Percentiles rank a stretch among this genome's conserved stretches.
phyloP scores from a whole-genome alignment of 192 early-diverging fungal species.

The Pilobolus umbonatus region DNA sequence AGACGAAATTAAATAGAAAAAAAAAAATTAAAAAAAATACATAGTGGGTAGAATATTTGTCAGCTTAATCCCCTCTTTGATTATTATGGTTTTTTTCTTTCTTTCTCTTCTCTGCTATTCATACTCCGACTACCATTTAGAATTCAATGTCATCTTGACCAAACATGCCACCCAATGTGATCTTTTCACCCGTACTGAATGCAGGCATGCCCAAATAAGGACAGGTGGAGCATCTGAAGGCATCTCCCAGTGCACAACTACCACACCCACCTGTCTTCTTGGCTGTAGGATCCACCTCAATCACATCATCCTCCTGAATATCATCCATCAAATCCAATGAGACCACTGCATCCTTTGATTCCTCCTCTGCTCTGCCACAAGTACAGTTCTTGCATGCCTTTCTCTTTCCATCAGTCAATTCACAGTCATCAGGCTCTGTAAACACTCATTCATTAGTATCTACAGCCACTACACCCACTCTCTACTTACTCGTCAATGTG shows the following conservation, averaged over 20 bases:
- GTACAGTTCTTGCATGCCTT: conserved; percentile 99
- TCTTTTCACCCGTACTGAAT: conserved; percentile 93
- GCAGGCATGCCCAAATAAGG: conserved; percentile 97
- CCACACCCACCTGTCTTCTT: conserved; percentile 49
- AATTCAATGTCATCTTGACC: conserved; percentile 35
- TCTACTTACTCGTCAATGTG: conserved; percentile 48
- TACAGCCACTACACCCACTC: not conserved
- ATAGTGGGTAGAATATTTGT: no score
- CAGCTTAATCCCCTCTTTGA: no score
- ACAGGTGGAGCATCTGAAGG: conserved; percentile 93
- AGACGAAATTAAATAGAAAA: not conserved
- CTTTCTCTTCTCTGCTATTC: not conserved
- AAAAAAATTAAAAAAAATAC: conserved; percentile 1
- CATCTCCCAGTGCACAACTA: conserved; percentile 91
- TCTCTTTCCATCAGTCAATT: conserved; percentile 61
- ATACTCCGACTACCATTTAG: no score
- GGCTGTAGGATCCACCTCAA: conserved; percentile 44
- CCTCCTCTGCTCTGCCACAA: conserved; percentile 85
- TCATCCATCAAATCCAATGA: conserved; percentile 31
- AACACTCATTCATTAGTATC: not conserved
- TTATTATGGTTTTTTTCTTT: not conserved
- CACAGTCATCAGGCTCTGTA: conserved; percentile 63
- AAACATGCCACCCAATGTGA: conserved; percentile 70
- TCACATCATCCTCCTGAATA: conserved; percentile 31
- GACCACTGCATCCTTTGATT: conserved; percentile 47